Percentiles rank a stretch among this genome's conserved stretches.
Evolutionary conservation across 2,329 filamentous ascomycete species (phyloP).

Genomic region (Xylariaceae sp.): DNA sequence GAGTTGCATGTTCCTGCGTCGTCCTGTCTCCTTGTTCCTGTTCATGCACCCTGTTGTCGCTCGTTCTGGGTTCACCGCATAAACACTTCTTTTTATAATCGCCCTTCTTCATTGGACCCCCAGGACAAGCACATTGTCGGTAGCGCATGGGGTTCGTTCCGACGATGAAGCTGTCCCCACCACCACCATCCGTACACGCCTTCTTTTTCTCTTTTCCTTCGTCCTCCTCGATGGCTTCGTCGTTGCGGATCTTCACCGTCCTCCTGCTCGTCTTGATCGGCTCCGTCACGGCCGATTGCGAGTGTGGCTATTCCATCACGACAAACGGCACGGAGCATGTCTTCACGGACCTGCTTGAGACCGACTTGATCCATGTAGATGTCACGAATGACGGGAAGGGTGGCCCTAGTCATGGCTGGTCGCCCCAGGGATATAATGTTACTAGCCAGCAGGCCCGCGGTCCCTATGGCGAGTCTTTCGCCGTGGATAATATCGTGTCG

Average conservation of each 20-base stretch:
- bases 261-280: slow-evolving; percentile 17
- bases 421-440: slow-evolving; percentile 61
- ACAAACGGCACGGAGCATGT: slow-evolving; percentile 38
- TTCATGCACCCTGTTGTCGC: slow-evolving; percentile 4
- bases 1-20: no score
- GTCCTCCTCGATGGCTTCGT: slow-evolving; percentile 4
- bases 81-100: neutral
- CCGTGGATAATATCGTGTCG: slow-evolving; percentile 50
- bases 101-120: neutral
- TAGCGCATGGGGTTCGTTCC: slow-evolving; percentile 1
- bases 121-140: neutral
- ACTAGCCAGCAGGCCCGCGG: slow-evolving; percentile 54
- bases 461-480: slow-evolving; percentile 60
- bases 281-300: slow-evolving; percentile 47
- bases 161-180: slow-evolving; percentile 6
- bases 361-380: slow-evolving; percentile 59
- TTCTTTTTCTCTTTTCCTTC: no score
- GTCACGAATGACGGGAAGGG: slow-evolving; percentile 42
- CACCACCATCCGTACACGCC: neutral
- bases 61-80: slow-evolving; percentile 7
- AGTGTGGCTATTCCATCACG: slow-evolving; percentile 64
- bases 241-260: slow-evolving; percentile 9
- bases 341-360: slow-evolving; percentile 67
- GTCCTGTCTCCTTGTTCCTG: neutral
- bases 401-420: slow-evolving; percentile 44